These are phyloP conservation scores for Annulohypoxylon moriforme DNA, from an alignment of 495 filamentous ascomycete genomes.

Conservation along the genomic window DNA sequence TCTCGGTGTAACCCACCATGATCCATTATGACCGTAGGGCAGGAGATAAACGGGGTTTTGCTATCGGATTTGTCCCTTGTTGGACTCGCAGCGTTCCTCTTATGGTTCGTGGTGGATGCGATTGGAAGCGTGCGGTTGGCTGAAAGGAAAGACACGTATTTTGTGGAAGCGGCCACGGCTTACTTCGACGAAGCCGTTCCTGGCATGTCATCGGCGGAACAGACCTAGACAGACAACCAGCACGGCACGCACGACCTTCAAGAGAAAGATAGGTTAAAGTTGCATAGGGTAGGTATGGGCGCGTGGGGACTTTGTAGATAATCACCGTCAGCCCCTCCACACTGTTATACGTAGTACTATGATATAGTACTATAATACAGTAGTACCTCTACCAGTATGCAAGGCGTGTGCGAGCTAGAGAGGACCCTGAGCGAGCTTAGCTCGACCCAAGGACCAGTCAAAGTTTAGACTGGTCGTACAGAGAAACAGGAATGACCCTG, in stretches of 20 bases:
- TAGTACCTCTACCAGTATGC: no score
- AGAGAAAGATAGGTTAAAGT: slow-evolving; percentile 18
- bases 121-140: slow-evolving; percentile 23
- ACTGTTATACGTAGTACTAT: no score
- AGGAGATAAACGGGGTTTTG: slow-evolving; percentile 36
- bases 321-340: slow-evolving; percentile 24
- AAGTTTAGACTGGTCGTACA: slow-evolving; percentile 4
- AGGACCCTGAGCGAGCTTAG: slow-evolving; percentile 22
- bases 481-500: slow-evolving; percentile 19
- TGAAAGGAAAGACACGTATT: slow-evolving; percentile 30
- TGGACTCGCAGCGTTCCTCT: background rate
- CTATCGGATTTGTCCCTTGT: slow-evolving; percentile 26
- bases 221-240: no score
- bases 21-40: slow-evolving; percentile 32
- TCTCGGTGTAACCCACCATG: slow-evolving; percentile 34
- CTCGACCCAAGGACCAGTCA: slow-evolving; percentile 19
- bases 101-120: slow-evolving; percentile 16
- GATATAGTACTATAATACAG: no score
- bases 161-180: slow-evolving; percentile 30
- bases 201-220: slow-evolving; percentile 22
- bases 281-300: background rate
- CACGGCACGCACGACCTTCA: slow-evolving; percentile 30
- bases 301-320: slow-evolving; percentile 4
- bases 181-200: slow-evolving; percentile 37
- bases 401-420: slow-evolving; percentile 1